Base-by-base conservation (phyloP, 2,329 filamentous ascomycete genomes). In the Pseudogymnoascus sp. region DNA sequence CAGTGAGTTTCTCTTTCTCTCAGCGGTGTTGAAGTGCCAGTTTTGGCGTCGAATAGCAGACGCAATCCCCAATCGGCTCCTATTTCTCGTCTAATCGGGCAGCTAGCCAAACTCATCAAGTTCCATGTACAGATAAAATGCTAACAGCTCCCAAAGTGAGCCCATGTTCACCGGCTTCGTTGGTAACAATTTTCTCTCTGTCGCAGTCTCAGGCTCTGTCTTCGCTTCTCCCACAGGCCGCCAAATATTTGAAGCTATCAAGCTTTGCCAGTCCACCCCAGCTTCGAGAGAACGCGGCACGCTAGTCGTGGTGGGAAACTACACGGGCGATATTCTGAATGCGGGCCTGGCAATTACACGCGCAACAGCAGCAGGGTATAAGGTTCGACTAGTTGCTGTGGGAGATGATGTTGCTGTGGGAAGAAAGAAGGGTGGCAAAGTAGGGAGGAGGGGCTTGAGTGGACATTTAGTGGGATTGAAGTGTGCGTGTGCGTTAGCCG, bases 1-100 rank as follows among this genome's bases (percentile, higher is more conserved):
- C 67, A 69, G 67, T 69, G 63, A 65, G 67, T 63, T 47, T 12
- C 28, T 7, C 7, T 35, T 20, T 57, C 47, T 28, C 28, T 37
- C 12, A 2, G 30, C 9, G 30, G 9, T 32, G 30, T 7, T 32
- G 6, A 32, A 8, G 30, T 32, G 30, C 30, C 30, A 6, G 6
- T 32, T 32, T 32, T 32, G 30, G 2, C 3, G 30, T 32, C 9
- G 6, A 32, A 7, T 32, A 7, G 30, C 9, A 32, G 30, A 11
- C 7, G 30, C 30, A 11, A 32, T 11, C 30, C 5, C 2, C 6
- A 6, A 11, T 32, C 30, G 9, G 9, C 30, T 32, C 30, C 30
- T 32, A 41, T 6, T 16, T 20, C 16, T 6, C 18, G 2, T 41
- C 14, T 4, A 25, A 25, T 25, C 22, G 22, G 22, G 22, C 22